Evolutionary conservation across 805 yeast species (phyloP).

Genomic region (Danielia oregonensis): DNA sequence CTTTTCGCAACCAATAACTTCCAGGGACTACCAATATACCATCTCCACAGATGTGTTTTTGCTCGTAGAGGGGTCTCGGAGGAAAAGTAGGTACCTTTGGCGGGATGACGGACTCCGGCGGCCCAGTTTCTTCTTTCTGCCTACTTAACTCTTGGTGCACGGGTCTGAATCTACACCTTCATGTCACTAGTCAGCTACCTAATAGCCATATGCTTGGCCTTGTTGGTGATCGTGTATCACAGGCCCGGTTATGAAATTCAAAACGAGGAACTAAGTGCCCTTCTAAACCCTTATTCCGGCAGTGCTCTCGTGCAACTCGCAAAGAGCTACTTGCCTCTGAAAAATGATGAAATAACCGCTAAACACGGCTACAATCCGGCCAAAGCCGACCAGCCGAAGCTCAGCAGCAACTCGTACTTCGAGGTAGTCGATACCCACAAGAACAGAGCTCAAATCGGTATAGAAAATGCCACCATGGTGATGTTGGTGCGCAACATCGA

Average conservation of each 20-base stretch:
- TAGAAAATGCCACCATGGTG: conserved; percentile 79
- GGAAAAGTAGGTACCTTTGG: too few species aligned
- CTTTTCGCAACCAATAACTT: too few species aligned
- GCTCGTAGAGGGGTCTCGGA: too few species aligned
- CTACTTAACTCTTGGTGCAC: too few species aligned
- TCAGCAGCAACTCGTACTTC: conserved; percentile 15
- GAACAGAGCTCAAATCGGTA: conserved; percentile 40
- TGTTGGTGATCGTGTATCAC: not conserved
- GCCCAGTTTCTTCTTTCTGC: too few species aligned
- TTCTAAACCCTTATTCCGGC: not conserved
- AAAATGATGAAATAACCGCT: too few species aligned
- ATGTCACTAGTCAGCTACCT: not conserved
- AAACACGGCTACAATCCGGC: conserved; percentile 13
- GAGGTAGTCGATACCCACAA: conserved; percentile 18
- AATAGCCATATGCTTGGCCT: not conserved
- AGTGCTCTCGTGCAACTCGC: not conserved
- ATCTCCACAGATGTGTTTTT: too few species aligned
- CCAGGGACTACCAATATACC: too few species aligned
- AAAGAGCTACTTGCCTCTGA: not conserved
- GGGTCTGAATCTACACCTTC: conserved; percentile 1
- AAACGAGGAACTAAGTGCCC: conserved; percentile 1
- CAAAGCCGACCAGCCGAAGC: conserved; percentile 12
- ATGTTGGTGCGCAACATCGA: conserved; percentile 88
- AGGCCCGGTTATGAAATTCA: not conserved
- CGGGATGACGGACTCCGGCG: too few species aligned